Base-by-base conservation (phyloP, 2,329 filamentous ascomycete genomes). In the Byssoonygena ceratinophila region DNA sequence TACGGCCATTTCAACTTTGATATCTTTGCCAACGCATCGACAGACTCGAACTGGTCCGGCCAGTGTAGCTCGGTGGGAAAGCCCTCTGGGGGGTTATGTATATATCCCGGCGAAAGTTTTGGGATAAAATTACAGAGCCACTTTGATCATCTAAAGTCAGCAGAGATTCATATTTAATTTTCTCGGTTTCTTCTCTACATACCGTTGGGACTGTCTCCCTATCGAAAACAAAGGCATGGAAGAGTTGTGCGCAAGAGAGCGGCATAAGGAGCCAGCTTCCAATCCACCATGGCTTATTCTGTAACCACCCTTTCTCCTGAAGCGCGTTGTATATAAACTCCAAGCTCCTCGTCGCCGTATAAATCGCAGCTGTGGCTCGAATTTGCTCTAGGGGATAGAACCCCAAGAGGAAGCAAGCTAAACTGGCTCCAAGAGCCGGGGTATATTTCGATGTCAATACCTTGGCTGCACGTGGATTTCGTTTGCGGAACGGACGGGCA, bases 291-390 rank as follows among this genome's bases (percentile, higher is more conserved):
- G 90, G 89, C 59, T 83, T 78, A 59, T 81, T 77, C 61, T 78
- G 78, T 55, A 84, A 72, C 61, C 75, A 81, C 39, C 74, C 75
- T 29, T 85, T 81, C 41, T 84, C 81, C 63, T 95, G 87, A 4
- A 87, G 76, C 18, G 83, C 76, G 66, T 95, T 95, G 76, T 90
- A 97, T 3, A 80, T 76, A 59, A 91, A 92, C 65, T 98, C 91
- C 34, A 94, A 73, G 1, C 87, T 86, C 47, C 87, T 79, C 59
- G 88, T 91, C 56, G 88, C 76, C 52, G 83, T 75, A 64, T 91
- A 94, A 56, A 97, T 87, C 12, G 88, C 83, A 44, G 92, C 78
- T 0, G 86, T 87, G 50, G 91, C 75, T 47, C 92, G 82, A 59
- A 92, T 66, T 59, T 85, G 82, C 57, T 81, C 76, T 34, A 75